A percentile compares a stretch with the other conserved stretches of the same genome.
These are phyloP conservation scores for Yamadazyma atlantica DNA, from an alignment of 1,139 yeast species.

Conservation along the genomic window DNA sequence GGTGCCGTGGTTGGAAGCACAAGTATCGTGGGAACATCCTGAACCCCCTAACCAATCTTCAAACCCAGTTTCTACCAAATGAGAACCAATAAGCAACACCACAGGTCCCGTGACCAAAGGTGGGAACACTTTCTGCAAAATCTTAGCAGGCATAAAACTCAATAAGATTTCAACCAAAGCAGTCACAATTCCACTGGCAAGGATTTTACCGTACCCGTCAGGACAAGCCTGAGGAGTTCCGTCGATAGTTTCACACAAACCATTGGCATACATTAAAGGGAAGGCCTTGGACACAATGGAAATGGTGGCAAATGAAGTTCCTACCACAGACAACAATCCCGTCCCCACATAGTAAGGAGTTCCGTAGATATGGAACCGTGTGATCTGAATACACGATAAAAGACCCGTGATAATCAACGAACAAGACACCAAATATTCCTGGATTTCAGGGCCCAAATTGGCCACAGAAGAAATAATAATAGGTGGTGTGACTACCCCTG, in stretches of 20 bases:
- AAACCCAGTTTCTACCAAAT: slow-evolving; percentile 68
- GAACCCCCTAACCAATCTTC: slow-evolving; percentile 88
- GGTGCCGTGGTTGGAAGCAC: slow-evolving; percentile 18
- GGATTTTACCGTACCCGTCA: slow-evolving; percentile 82
- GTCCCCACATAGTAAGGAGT: slow-evolving; percentile 83
- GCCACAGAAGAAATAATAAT: slow-evolving; percentile 64
- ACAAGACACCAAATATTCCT: slow-evolving; percentile 75
- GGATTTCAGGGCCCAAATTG: slow-evolving; percentile 46
- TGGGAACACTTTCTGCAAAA: slow-evolving; percentile 74
- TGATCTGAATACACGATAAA: slow-evolving; percentile 73
- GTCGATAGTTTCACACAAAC: slow-evolving; percentile 61
- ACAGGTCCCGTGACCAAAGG: slow-evolving; percentile 93
- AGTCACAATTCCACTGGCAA: slow-evolving; percentile 79
- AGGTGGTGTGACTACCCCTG: slow-evolving; percentile 89
- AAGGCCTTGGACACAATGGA: slow-evolving; percentile 73
- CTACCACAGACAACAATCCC: slow-evolving; percentile 84
- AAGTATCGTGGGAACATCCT: slow-evolving; percentile 50
- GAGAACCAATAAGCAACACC: slow-evolving; percentile 75
- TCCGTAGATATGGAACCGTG: slow-evolving; percentile 70
- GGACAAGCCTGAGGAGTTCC: slow-evolving; percentile 80
- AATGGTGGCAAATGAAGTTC: slow-evolving; percentile 86
- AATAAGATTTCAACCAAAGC: slow-evolving; percentile 68
- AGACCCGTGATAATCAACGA: slow-evolving; percentile 76
- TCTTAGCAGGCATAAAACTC: slow-evolving; percentile 73
- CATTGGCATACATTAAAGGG: slow-evolving; percentile 76